A percentile compares a stretch with the other conserved stretches of the same genome.
Evolutionary conservation across 257 asterid genomes (phyloP).

Genomic region (Lycium barbarum): DNA sequence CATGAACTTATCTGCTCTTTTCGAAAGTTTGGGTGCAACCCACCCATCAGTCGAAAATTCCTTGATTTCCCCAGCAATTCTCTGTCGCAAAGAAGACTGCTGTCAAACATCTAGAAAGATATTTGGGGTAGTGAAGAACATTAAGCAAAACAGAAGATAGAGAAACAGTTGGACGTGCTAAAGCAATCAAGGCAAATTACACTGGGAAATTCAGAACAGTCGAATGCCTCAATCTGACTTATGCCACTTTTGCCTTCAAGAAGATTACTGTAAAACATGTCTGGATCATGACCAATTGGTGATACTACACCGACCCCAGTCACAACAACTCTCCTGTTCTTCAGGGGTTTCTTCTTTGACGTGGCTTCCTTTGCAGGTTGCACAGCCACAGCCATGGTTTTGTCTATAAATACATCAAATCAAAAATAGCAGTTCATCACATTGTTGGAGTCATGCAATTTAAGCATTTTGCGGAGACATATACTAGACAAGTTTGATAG

Average conservation of each 20-base stretch:
- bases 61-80: constrained; percentile 61
- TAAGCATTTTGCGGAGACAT: neutral
- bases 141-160: neutral
- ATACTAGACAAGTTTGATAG: neutral
- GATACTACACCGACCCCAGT: constrained; percentile 55
- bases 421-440: neutral
- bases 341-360: constrained; percentile 32
- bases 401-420: constrained; percentile 32
- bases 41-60: constrained; percentile 49
- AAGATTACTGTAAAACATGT: constrained; percentile 48
- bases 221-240: constrained; percentile 53
- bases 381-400: constrained; percentile 36
- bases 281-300: constrained; percentile 51
- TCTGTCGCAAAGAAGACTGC: constrained; percentile 36
- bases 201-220: constrained; percentile 49
- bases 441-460: neutral
- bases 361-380: constrained; percentile 39
- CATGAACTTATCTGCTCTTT: constrained; percentile 53
- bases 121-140: constrained; percentile 24
- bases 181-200: constrained; percentile 34
- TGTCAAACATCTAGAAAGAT: constrained; percentile 1
- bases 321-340: constrained; percentile 53
- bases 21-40: constrained; percentile 52
- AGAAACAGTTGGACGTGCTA: neutral
- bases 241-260: constrained; percentile 60